Evolutionary conservation across 768 basidiomycete species (phyloP).

Genomic region (Clavaria fumosa): DNA sequence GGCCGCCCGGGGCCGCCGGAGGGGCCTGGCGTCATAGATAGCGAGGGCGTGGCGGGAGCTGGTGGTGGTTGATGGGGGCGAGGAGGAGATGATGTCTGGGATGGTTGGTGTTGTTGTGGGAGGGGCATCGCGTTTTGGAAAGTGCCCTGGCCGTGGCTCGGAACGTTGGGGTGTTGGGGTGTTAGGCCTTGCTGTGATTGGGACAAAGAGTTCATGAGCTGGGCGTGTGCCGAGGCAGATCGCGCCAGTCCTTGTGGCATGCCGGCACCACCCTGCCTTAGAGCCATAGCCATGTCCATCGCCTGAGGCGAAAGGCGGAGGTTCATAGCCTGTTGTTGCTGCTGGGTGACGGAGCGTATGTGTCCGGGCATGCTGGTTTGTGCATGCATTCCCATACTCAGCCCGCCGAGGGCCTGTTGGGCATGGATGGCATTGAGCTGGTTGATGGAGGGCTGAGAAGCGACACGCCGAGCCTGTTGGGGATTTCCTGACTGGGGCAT

Average conservation of each 20-base stretch:
- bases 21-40: conserved; percentile 21
- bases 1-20: conserved; percentile 26
- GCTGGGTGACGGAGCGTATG: conserved; percentile 20
- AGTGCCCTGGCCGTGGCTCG: conserved; percentile 21
- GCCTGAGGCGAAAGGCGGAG: conserved; percentile 17
- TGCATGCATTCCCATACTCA: conserved; percentile 30
- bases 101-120: conserved; percentile 23
- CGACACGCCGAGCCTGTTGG: conserved; percentile 32
- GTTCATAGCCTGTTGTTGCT: conserved; percentile 23
- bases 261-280: conserved; percentile 22
- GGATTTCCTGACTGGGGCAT: conserved; percentile 23
- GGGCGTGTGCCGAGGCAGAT: conserved; percentile 27
- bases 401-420: conserved; percentile 17
- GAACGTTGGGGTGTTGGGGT: too few relatives aligned
- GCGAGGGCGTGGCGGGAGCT: too few relatives aligned
- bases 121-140: conserved; percentile 26
- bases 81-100: conserved; percentile 27
- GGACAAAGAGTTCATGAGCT: conserved; percentile 32
- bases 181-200: conserved; percentile 24
- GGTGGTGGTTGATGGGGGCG: conserved; percentile 26
- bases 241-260: conserved; percentile 30
- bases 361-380: conserved; percentile 27
- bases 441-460: conserved; percentile 33
- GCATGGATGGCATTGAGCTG: conserved; percentile 21
- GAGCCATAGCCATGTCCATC: conserved; percentile 31